Conservation (phyloP, 1,284 basidiomycete species). For the Ceratobasidium sp. region DNA sequence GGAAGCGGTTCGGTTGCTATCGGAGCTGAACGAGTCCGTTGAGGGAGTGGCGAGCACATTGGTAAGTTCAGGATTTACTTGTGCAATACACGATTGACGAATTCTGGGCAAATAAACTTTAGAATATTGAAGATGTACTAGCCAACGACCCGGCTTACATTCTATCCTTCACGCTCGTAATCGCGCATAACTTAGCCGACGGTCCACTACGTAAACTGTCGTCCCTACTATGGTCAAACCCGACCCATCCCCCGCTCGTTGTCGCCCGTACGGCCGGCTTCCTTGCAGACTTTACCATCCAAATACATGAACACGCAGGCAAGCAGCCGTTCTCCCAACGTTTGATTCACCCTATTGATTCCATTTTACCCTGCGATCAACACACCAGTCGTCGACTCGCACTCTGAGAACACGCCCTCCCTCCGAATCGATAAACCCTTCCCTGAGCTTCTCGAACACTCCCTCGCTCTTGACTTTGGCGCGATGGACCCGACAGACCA, state of each 20-base stretch:
- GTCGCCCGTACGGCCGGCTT: slow-evolving; percentile 86
- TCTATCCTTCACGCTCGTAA: slow-evolving; percentile 77
- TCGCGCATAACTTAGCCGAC: slow-evolving; percentile 81
- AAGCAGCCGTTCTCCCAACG: slow-evolving; percentile 51
- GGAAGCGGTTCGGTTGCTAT: slow-evolving; percentile 80
- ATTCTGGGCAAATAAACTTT: background rate
- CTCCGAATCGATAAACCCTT: slow-evolving; percentile 92
- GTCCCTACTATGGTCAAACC: slow-evolving; percentile 72
- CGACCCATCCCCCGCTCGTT: slow-evolving; percentile 71
- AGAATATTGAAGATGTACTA: slow-evolving; percentile 68
- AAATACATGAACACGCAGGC: slow-evolving; percentile 88
- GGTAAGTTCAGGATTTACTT: slow-evolving; percentile 51
- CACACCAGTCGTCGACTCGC: slow-evolving; percentile 85
- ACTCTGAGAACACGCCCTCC: slow-evolving; percentile 85
- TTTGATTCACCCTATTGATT: slow-evolving; percentile 14
- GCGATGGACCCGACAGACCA: slow-evolving; percentile 86
- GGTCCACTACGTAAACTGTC: slow-evolving; percentile 68
- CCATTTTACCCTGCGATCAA: slow-evolving; percentile 21
- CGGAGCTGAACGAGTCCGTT: slow-evolving; percentile 90
- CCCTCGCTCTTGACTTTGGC: slow-evolving; percentile 75
- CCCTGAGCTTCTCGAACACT: slow-evolving; percentile 78
- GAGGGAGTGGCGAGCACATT: slow-evolving; percentile 73
- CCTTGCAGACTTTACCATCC: slow-evolving; percentile 86
- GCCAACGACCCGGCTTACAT: slow-evolving; percentile 63
- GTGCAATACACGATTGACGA: background rate